Percentiles rank a stretch among this genome's conserved stretches.
Conservation (phyloP, 208 protist genomes). For the Trypanosoma theileri region DNA sequence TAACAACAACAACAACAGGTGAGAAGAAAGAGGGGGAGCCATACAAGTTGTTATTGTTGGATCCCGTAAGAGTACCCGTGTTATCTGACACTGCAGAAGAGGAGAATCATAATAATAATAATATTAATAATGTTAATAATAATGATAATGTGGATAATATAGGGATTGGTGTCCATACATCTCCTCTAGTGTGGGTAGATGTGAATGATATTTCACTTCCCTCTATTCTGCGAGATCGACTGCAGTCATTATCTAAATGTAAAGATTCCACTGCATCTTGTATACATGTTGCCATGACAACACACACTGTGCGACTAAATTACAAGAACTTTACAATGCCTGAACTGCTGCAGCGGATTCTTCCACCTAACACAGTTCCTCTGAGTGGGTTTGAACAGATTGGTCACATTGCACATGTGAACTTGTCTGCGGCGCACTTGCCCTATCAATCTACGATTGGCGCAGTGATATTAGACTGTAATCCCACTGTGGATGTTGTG, state of each 20-base stretch:
- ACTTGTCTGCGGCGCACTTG: slow-evolving; percentile 91
- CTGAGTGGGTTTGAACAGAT: slow-evolving; percentile 65
- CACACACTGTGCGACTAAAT: too few relatives aligned
- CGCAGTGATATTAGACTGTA: slow-evolving; percentile 95
- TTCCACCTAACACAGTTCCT: too few relatives aligned
- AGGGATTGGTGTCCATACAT: neutral
- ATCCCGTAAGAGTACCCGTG: slow-evolving; percentile 1
- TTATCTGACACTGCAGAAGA: neutral
- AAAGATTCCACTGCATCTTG: too few relatives aligned
- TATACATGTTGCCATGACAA: too few relatives aligned
- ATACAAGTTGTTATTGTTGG: slow-evolving; percentile 6
- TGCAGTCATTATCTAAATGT: slow-evolving; percentile 52
- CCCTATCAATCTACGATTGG: slow-evolving; percentile 93
- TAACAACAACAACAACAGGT: too few relatives aligned
- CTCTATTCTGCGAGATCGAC: slow-evolving; percentile 10
- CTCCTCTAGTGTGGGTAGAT: slow-evolving; percentile 6
- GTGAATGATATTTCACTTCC: slow-evolving; percentile 21
- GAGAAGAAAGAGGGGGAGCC: neutral
- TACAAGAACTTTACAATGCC: too few relatives aligned
- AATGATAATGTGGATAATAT: too few relatives aligned
- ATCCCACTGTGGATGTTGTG: slow-evolving; percentile 91
- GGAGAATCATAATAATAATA: too few relatives aligned
- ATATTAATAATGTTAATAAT: too few relatives aligned
- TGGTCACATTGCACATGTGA: slow-evolving; percentile 98
- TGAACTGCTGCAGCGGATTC: too few relatives aligned